Conservation (phyloP, 2,329 filamentous ascomycete genomes). For the Neofusicoccum kwambonambiense region DNA sequence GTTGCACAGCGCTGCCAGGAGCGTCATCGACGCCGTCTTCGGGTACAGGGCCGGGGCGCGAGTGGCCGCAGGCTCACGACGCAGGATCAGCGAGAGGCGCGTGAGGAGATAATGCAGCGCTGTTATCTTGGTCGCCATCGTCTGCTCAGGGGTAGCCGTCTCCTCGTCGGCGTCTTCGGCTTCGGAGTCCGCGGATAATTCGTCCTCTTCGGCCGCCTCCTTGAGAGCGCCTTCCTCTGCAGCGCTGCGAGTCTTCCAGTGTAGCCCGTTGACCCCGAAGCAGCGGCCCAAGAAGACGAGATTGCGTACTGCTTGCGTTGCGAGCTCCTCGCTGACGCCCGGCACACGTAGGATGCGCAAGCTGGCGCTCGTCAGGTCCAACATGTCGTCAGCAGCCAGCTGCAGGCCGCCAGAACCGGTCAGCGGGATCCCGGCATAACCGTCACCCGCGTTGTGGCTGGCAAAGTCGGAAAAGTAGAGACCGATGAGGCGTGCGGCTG, state of each 20-base stretch:
- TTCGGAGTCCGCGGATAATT: constrained; percentile 39
- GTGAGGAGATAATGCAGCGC: constrained; percentile 74
- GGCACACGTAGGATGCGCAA: constrained; percentile 60
- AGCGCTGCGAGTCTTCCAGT: constrained; percentile 45
- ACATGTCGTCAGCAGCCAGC: constrained; percentile 64
- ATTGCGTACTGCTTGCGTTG: constrained; percentile 75
- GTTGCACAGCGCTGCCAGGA: constrained; percentile 68
- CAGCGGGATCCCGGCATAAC: constrained; percentile 59
- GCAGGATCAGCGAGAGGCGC: constrained; percentile 74
- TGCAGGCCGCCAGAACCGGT: constrained; percentile 68
- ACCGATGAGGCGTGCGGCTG: constrained; percentile 70
- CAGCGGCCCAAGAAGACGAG: constrained; percentile 75
- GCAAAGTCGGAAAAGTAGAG: constrained; percentile 80
- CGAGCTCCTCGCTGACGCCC: constrained; percentile 70
- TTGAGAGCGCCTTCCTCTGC: constrained; percentile 45
- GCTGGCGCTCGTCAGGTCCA: constrained; percentile 57
- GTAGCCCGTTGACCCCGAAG: constrained; percentile 58
- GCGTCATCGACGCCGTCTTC: constrained; percentile 72
- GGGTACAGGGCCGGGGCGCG: constrained; percentile 64
- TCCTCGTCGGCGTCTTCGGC: constrained; percentile 35
- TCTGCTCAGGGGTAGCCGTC: constrained; percentile 17
- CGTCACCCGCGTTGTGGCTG: constrained; percentile 55
- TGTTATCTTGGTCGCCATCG: constrained; percentile 34
- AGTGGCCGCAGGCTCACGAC: constrained; percentile 66
- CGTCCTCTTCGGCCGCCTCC: constrained; percentile 47